These are phyloP conservation scores for Crucihimalaya himalaica DNA, from an alignment of 345 rosid genomes.

Conservation along the genomic window DNA sequence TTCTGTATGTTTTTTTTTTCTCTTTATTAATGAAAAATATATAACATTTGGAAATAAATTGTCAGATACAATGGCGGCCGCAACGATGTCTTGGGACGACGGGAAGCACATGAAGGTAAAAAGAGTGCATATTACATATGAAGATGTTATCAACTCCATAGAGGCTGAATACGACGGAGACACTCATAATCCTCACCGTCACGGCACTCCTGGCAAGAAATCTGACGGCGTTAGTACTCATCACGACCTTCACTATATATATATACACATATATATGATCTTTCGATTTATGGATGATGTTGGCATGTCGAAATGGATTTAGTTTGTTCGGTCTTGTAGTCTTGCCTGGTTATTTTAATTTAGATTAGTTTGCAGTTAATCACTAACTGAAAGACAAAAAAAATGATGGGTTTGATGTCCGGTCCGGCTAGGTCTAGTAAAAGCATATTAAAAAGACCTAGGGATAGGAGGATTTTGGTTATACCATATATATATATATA, in stretches of 20 bases:
- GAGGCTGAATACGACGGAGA: constrained; percentile 36
- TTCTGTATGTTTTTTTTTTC: background rate
- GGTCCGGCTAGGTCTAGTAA: background rate
- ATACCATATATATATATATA: background rate
- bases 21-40: background rate
- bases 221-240: constrained; percentile 36
- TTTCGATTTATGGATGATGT: background rate
- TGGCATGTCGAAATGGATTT: background rate
- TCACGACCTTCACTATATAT: background rate
- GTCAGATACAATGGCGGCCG: constrained; percentile 34
- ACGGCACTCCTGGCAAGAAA: constrained; percentile 35
- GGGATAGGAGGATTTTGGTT: background rate
- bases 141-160: constrained; percentile 40
- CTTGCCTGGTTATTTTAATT: background rate
- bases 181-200: constrained; percentile 6
- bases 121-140: constrained; percentile 36
- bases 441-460: background rate
- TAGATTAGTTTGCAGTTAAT: background rate
- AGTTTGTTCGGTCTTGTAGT: background rate
- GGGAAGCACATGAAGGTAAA: constrained; percentile 42
- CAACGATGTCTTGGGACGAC: constrained; percentile 27
- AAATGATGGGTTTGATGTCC: background rate
- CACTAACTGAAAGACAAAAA: background rate
- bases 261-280: background rate
- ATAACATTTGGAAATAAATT: background rate